Evolutionary conservation across 768 basidiomycete genomes (phyloP), one percentile per base, ranked within the genome.

Genomic region (Rubroboletus satanas): DNA sequence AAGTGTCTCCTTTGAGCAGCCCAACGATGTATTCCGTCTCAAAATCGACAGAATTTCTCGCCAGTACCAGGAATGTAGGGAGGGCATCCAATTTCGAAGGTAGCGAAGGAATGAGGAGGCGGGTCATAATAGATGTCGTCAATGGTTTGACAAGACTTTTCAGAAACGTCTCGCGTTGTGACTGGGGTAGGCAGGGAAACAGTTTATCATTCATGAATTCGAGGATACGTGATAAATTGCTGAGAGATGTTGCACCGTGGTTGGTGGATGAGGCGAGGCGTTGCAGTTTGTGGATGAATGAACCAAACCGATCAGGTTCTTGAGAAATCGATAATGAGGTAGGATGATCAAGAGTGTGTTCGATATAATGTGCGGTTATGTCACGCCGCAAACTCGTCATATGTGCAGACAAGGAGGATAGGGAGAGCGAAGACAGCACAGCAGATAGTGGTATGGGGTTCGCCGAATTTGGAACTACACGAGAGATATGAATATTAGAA

Each of bases 301-400:
- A 60, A 17, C 71, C 71, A 35, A 62, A 69, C 31, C 64, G 59
- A 52, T 71, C 65, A 23, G 70, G 60, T 44, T 75, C 71, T 14
- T 70, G 71, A 18, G 71, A 63, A 29, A 75, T 59, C 1, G 72
- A 64, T 29, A 85, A 59, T 21, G 73, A 74, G 43, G 71, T 73
- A 0, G 84, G 79, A 62, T 84, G 81, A 33, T 73, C 77, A 49
- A 89, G 75, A 38, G 83, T 62, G 55, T 74, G 67, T 39, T 87
- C 83, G 51, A 91, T 75, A 64, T 83, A 87, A 61, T 83, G 74
- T 1, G 75, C 61, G 17, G 75, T 73, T 21, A 91, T 62, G 64
- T 90, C 86, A 49, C 90, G 82, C 37, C 87, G 82, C 23, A 92
- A 71, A 44, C 77, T 82, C 6, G 79, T 66, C 42, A 91, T 73